Percentiles rank a stretch among this genome's conserved stretches.
Conservation (phyloP, 768 basidiomycete genomes). For the Dictyophora rubrovolvata region DNA sequence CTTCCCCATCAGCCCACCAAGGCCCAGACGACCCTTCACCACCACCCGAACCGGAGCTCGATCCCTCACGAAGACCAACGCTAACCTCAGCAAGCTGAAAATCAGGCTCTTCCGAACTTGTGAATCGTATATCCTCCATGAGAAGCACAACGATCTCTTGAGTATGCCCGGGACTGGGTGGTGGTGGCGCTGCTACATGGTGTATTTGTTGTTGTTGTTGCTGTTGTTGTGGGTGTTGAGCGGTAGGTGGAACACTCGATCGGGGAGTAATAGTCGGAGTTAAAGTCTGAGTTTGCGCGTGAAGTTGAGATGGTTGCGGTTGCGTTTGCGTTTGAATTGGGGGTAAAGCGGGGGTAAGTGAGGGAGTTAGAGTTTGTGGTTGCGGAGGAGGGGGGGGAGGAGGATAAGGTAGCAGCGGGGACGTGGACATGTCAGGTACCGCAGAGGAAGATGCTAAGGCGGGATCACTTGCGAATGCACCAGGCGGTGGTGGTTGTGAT, state of each 20-base stretch:
- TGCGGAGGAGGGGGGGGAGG: no score
- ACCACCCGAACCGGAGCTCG: background rate
- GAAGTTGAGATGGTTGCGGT: background rate
- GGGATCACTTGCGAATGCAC: no score
- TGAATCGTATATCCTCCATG: conserved; percentile 12
- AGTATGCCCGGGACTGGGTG: background rate
- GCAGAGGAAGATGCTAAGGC: background rate
- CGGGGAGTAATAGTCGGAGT: background rate
- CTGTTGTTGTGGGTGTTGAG: background rate
- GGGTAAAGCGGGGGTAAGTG: background rate
- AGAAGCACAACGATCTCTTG: conserved; percentile 8
- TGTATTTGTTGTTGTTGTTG: background rate
- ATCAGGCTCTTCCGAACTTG: conserved; percentile 9
- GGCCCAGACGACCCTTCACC: conserved; percentile 2
- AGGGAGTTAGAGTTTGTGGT: background rate
- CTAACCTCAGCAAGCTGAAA: conserved; percentile 12
- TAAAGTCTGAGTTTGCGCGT: background rate
- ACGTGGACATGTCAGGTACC: background rate
- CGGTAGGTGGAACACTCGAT: background rate
- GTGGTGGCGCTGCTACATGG: background rate
- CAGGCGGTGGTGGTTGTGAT: background rate
- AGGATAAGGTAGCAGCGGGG: background rate
- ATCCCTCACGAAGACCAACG: conserved; percentile 4
- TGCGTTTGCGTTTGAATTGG: background rate
- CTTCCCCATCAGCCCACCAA: conserved; percentile 14